phyloP scores from a whole-genome alignment of 768 basidiomycete genomes.

The Phaeotremella fagi region DNA sequence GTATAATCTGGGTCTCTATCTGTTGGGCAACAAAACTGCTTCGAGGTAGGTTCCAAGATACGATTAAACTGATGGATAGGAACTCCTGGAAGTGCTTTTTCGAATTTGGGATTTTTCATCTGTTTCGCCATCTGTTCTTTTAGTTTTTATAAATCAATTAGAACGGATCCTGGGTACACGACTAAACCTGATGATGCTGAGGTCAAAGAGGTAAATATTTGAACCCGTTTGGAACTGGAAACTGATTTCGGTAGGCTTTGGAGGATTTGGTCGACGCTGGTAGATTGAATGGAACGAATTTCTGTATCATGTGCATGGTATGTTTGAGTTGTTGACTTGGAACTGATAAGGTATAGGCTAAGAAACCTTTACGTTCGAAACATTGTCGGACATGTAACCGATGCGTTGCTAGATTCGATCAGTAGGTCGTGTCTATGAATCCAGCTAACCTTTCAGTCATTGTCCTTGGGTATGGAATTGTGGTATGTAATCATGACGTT shows the following conservation, averaged over 20 bases:
- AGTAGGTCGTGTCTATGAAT: conserved; percentile 57
- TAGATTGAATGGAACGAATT: conserved; percentile 87
- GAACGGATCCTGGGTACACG: conserved; percentile 81
- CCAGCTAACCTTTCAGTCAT: conserved; percentile 56
- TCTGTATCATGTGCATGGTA: conserved; percentile 94
- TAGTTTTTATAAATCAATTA: conserved; percentile 87
- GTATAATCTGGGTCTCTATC: conserved; percentile 79
- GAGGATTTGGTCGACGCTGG: conserved; percentile 86
- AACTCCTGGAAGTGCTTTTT: conserved; percentile 67
- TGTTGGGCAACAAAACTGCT: conserved; percentile 76
- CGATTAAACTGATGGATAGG: conserved; percentile 51
- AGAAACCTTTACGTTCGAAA: conserved; percentile 87
- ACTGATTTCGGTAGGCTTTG: conserved; percentile 58
- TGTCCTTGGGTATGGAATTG: conserved; percentile 99
- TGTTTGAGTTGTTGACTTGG: conserved; percentile 35
- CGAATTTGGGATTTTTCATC: conserved; percentile 72
- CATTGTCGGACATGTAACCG: conserved; percentile 89
- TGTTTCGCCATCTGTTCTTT: conserved; percentile 67
- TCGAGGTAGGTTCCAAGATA: conserved; percentile 54
- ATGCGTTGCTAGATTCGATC: conserved; percentile 85
- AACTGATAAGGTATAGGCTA: conserved; percentile 54
- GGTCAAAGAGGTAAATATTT: conserved; percentile 67
- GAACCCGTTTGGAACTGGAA: not conserved
- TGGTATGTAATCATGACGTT: conserved; percentile 54
- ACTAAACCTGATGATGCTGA: conserved; percentile 81